Evolutionary conservation across 2,329 filamentous ascomycete genomes (phyloP).

Genomic region (Beauveria varroae): DNA sequence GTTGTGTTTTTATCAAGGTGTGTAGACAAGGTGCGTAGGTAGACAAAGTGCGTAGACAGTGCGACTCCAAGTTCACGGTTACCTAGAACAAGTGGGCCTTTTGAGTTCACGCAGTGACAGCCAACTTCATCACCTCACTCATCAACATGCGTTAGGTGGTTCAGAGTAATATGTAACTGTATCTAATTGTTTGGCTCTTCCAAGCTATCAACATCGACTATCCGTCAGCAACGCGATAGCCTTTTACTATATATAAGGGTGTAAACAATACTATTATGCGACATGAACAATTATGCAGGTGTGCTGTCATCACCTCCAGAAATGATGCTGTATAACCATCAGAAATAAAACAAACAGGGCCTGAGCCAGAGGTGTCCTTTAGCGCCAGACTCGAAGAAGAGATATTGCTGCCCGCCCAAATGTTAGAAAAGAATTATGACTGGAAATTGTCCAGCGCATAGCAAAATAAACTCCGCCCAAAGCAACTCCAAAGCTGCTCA

Average conservation of each 20-base stretch:
- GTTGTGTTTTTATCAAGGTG: no score
- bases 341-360: background rate
- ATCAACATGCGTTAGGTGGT: no score
- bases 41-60: background rate
- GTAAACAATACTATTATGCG: slow-evolving; percentile 11
- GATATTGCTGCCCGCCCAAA: background rate
- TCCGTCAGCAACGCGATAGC: background rate
- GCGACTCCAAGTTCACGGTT: background rate
- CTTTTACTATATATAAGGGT: slow-evolving; percentile 4
- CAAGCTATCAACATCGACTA: background rate
- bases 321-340: slow-evolving; percentile 5
- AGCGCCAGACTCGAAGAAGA: background rate
- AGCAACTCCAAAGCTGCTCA: background rate
- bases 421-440: background rate
- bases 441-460: background rate
- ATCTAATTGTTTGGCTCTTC: background rate
- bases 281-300: slow-evolving; percentile 3
- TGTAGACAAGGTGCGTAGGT: no score
- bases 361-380: background rate
- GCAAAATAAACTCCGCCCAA: slow-evolving; percentile 1
- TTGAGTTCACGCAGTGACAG: no score
- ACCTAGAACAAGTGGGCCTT: no score
- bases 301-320: background rate
- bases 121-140: no score
- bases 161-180: background rate